Evolutionary conservation across 352 stramenopile genomes (phyloP).

Genomic region (Globisporangium sylvaticum): DNA sequence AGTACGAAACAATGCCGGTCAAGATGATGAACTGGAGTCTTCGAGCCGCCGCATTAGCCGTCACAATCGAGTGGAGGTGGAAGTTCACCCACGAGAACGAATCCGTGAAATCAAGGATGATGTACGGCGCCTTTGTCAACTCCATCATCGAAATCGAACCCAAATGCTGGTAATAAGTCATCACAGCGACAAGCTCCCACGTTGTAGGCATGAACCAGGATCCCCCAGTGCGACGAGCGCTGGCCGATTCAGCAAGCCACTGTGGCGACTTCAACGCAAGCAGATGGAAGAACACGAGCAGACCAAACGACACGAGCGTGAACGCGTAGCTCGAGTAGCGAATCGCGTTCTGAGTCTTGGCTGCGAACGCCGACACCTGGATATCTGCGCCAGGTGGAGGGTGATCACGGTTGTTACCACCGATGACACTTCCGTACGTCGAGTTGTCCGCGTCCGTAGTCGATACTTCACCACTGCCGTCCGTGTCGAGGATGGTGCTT

Average conservation of each 20-base stretch:
- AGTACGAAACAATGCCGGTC: constrained; percentile 65
- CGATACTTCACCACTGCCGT: not conserved
- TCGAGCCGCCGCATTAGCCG: constrained; percentile 23
- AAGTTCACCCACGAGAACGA: constrained; percentile 73
- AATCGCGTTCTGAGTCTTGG: constrained; percentile 45
- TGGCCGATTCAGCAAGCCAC: constrained; percentile 32
- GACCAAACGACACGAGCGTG: constrained; percentile 33
- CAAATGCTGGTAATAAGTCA: constrained; percentile 70
- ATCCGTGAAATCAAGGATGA: constrained; percentile 71
- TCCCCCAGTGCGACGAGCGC: constrained; percentile 1
- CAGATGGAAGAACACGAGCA: constrained; percentile 60
- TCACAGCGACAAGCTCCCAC: constrained; percentile 59
- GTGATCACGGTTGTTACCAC: constrained; percentile 46
- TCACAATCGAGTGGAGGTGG: constrained; percentile 38
- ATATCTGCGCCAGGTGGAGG: constrained; percentile 55
- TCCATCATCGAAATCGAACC: constrained; percentile 72
- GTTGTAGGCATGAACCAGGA: constrained; percentile 56
- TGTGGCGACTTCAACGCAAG: constrained; percentile 38
- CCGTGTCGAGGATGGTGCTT: not conserved
- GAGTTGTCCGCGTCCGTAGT: constrained; percentile 14
- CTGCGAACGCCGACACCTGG: constrained; percentile 35
- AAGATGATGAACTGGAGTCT: constrained; percentile 49
- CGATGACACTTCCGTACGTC: constrained; percentile 28
- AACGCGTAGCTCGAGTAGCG: constrained; percentile 48
- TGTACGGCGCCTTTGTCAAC: constrained; percentile 68